phyloP scores from a whole-genome alignment of 805 yeast genomes.

The Citeromyces nyonsensis region DNA sequence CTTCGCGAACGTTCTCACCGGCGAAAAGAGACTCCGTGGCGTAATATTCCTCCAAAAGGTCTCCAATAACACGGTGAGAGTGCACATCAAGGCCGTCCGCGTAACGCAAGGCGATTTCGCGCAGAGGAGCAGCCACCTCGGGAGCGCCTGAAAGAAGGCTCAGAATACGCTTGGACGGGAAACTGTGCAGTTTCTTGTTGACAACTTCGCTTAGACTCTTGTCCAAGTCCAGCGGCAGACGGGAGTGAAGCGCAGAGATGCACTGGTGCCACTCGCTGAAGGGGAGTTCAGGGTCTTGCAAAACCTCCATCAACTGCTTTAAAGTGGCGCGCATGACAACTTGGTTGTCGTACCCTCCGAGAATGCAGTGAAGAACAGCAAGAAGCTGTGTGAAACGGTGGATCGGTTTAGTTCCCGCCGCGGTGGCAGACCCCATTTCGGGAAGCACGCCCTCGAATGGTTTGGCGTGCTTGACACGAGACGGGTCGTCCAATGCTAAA shows the following conservation, averaged over 20 bases:
- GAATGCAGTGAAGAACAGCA: conserved; percentile 57
- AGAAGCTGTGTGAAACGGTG: conserved; percentile 51
- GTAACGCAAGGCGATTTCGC: conserved; percentile 55
- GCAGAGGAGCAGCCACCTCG: conserved; percentile 57
- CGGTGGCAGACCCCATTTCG: conserved; percentile 67
- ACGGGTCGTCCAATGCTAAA: conserved; percentile 87
- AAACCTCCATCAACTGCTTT: conserved; percentile 50
- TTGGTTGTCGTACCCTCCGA: conserved; percentile 90
- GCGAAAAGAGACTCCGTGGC: conserved; percentile 66
- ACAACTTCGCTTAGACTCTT: conserved; percentile 44
- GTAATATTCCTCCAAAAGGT: conserved; percentile 56
- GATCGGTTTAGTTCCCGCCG: conserved; percentile 73
- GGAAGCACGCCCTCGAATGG: conserved; percentile 94
- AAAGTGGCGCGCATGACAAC: conserved; percentile 81
- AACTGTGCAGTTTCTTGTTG: conserved; percentile 60
- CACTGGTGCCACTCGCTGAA: conserved; percentile 83
- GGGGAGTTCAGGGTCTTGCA: conserved; percentile 75
- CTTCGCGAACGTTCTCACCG: conserved; percentile 67
- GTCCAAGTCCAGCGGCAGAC: conserved; percentile 72
- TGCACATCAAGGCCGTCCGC: conserved; percentile 67
- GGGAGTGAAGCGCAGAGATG: conserved; percentile 81
- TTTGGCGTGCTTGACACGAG: conserved; percentile 91
- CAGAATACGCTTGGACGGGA: conserved; percentile 76
- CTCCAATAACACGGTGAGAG: conserved; percentile 63
- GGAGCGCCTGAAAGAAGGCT: conserved; percentile 44